Base-by-base conservation (phyloP, 108 stramenopile genomes). In the Craspedostauros australis region DNA sequence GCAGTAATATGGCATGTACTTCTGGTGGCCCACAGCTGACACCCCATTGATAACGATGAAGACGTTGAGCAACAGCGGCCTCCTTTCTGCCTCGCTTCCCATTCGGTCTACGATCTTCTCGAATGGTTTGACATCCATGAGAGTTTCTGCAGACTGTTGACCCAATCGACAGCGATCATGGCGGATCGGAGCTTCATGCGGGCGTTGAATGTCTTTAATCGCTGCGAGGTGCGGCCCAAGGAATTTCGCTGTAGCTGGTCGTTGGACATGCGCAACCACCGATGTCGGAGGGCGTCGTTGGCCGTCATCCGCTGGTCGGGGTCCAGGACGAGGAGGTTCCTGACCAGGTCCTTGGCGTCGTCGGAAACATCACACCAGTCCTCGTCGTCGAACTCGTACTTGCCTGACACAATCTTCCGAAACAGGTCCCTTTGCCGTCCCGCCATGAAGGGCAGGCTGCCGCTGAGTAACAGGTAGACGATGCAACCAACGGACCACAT, bases 401-500 rank as follows among this genome's bases (percentile, higher is more conserved):
- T 69, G 29, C 84, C 84, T 34, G 62, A 66, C 18, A 82, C 76
- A 44, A 87, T 86, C 22, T 72, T 77, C 43, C 70, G 78, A 64
- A 84, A 86, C 11, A 88, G 59, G 50, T 86, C 81, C 50, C 68
- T 77, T 52, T 91, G 84, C 32, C 66, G 68, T 41, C 80, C 58
- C 34, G 80, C 89, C 66, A 68, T 77, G 65, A 91, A 91, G 9
- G 89, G 89, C n/a, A 82, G 43, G 64, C 82, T 76, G 30, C 89
- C 98, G 34, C 93, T 92, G 12, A 99, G 63, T 16, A 99, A 68
- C 11, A 95, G 77, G 64, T 86, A 99, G 7, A 86, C 59, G 55
- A 97, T 95, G 44, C 96, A 93, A 33, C 98, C 98, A 6, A 89
- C 68, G 37, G 84, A 84, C 98, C 98, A 99, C 90, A 96, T 90